Conservation (phyloP, 2,329 filamentous ascomycete species). For the Cladosporium oxysporum region DNA sequence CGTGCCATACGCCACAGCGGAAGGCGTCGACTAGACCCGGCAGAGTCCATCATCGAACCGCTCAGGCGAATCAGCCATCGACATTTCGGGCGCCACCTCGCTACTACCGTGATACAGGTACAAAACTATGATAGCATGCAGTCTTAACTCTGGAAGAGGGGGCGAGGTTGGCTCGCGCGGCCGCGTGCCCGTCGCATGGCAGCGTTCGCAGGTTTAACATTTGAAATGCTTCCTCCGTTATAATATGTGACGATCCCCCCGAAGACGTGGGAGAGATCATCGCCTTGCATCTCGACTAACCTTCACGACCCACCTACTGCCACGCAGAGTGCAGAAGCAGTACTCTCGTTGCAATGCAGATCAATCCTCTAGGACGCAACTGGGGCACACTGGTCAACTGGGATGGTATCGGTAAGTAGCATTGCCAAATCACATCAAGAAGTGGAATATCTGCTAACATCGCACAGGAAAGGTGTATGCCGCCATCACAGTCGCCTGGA, state of each 20-base stretch:
- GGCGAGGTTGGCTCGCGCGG: constrained; percentile 6
- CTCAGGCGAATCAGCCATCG: constrained; percentile 1
- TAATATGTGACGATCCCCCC: constrained; percentile 14
- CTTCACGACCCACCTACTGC: background rate
- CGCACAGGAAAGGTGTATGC: constrained; percentile 27
- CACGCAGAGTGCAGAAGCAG: constrained; percentile 3
- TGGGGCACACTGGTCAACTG: constrained; percentile 31
- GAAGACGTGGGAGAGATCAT: background rate
- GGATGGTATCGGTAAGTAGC: constrained; percentile 24
- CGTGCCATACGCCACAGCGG: constrained; percentile 7
- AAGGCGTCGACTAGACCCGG: constrained; percentile 1
- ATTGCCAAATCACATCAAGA: background rate
- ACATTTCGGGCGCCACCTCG: constrained; percentile 6
- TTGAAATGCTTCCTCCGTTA: background rate
- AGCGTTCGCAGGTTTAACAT: constrained; percentile 20
- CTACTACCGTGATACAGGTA: constrained; percentile 17
- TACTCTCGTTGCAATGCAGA: constrained; percentile 34
- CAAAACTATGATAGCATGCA: constrained; percentile 12
- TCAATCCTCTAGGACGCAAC: constrained; percentile 30
- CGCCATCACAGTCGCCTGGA: constrained; percentile 28
- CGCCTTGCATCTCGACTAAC: constrained; percentile 8
- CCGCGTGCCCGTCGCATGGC: constrained; percentile 20
- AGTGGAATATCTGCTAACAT: background rate
- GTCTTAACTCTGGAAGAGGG: constrained; percentile 10
- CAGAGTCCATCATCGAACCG: constrained; percentile 1